These are phyloP conservation scores for Aspergillus transmontanensis DNA, from an alignment of 2,329 filamentous ascomycete genomes.

Conservation along the genomic window DNA sequence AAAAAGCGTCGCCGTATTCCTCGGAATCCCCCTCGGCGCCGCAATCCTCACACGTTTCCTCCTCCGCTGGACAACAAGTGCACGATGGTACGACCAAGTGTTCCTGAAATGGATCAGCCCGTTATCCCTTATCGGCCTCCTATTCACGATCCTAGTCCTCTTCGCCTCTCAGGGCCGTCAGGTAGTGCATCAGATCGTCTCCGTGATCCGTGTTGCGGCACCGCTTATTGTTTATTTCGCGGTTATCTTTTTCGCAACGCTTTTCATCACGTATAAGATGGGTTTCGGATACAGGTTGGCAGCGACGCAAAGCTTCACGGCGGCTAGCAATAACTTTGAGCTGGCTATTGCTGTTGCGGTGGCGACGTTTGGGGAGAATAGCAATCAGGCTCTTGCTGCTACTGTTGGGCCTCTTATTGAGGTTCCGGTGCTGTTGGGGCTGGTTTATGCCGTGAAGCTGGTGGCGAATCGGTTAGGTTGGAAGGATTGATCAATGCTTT, in stretches of 20 bases:
- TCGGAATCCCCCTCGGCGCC: constrained; percentile 78
- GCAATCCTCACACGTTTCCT: constrained; percentile 72
- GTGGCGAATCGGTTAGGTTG: constrained; percentile 24
- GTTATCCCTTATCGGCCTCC: constrained; percentile 75
- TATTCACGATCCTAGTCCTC: constrained; percentile 83
- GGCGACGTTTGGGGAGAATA: constrained; percentile 74
- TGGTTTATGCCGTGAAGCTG: constrained; percentile 70
- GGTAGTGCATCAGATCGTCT: constrained; percentile 79
- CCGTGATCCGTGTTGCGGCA: constrained; percentile 76
- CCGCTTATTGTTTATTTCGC: constrained; percentile 80
- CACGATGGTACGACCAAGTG: constrained; percentile 64
- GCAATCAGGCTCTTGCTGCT: constrained; percentile 53
- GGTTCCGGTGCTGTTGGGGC: constrained; percentile 73
- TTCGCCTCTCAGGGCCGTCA: constrained; percentile 80
- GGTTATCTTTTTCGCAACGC: constrained; percentile 70
- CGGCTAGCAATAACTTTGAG: constrained; percentile 90
- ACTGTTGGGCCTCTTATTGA: constrained; percentile 72
- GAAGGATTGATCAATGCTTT: constrained; percentile 7
- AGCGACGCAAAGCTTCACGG: constrained; percentile 80
- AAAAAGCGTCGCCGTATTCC: constrained; percentile 77
- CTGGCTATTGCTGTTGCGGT: constrained; percentile 85
- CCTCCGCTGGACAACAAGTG: constrained; percentile 55
- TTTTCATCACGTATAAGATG: constrained; percentile 60
- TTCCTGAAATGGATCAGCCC: constrained; percentile 73
- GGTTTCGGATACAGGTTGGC: constrained; percentile 72